Conservation (phyloP, 2,329 filamentous ascomycete species). For the Paracoccidioides brasiliensis region DNA sequence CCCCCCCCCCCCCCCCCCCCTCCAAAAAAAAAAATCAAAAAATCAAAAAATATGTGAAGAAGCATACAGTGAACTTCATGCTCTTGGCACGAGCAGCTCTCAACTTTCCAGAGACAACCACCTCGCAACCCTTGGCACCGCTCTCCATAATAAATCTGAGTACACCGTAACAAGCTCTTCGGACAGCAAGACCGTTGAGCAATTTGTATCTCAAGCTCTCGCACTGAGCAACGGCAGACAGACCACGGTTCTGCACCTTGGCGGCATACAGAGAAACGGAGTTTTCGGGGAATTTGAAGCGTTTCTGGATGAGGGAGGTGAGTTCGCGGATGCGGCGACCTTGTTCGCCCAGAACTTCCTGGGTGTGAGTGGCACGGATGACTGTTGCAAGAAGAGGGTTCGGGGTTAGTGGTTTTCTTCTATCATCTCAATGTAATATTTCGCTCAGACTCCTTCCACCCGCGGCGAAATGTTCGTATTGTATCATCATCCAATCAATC, state of each 20-base stretch:
- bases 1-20: too few relatives aligned
- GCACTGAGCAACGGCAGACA: slow-evolving; percentile 99
- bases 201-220: slow-evolving; percentile 99
- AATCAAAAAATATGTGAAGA: not conserved
- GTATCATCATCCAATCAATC: not conserved
- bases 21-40: too few relatives aligned
- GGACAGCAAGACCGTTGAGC: slow-evolving; percentile 96
- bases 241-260: slow-evolving; percentile 99
- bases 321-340: slow-evolving; percentile 99
- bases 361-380: slow-evolving; percentile 99
- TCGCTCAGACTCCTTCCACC: too few relatives aligned
- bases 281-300: slow-evolving; percentile 99
- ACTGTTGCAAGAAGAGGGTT: slow-evolving; percentile 31
- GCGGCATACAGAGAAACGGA: slow-evolving; percentile 98
- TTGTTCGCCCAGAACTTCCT: slow-evolving; percentile 99
- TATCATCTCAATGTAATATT: not conserved
- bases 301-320: slow-evolving; percentile 99
- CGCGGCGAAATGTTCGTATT: not conserved
- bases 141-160: slow-evolving; percentile 99
- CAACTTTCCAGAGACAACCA: slow-evolving; percentile 98
- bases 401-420: not conserved
- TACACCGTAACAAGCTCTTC: slow-evolving; percentile 98
- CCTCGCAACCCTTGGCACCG: slow-evolving; percentile 99
- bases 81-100: slow-evolving; percentile 97
- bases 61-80: slow-evolving; percentile 97